Percentiles rank a stretch among this genome's conserved stretches.
Conservation (phyloP, 2,329 filamentous ascomycete genomes). For the Aaosphaeria pasadenensis region DNA sequence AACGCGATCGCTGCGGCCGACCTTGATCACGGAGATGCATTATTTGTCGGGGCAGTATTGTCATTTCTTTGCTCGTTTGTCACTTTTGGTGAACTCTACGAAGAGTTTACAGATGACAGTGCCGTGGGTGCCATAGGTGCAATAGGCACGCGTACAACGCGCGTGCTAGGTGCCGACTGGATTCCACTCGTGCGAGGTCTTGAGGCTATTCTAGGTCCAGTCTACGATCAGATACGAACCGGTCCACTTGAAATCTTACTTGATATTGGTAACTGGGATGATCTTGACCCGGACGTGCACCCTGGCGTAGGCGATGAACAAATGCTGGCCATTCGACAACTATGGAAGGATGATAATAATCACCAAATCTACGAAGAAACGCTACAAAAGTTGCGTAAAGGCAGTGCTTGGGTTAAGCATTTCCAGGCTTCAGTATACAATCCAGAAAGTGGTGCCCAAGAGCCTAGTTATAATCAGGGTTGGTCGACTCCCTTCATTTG, state of each 20-base stretch:
- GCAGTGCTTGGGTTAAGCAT: conserved; percentile 10
- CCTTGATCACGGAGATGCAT: conserved; percentile 7
- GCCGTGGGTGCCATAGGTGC: not conserved
- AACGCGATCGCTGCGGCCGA: conserved; percentile 5
- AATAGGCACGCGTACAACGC: conserved; percentile 4
- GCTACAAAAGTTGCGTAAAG: conserved; percentile 7
- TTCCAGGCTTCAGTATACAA: conserved; percentile 1
- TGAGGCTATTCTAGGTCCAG: conserved; percentile 5
- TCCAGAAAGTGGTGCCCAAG: conserved; percentile 2
- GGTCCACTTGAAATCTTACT: conserved; percentile 14
- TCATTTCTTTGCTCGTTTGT: conserved; percentile 16
- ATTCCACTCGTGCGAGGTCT: conserved; percentile 16
- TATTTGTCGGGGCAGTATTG: conserved; percentile 11
- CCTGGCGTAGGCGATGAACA: conserved; percentile 7
- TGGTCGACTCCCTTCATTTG: conserved; percentile 18
- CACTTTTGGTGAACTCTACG: conserved; percentile 13
- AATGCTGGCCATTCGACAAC: conserved; percentile 4
- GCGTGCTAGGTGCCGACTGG: conserved; percentile 16
- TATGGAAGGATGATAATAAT: conserved; percentile 8
- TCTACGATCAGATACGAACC: conserved; percentile 5
- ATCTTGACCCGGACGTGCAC: conserved; percentile 5
- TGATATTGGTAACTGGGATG: conserved; percentile 9
- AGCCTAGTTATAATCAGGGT: conserved; percentile 5
- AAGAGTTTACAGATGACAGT: conserved; percentile 2
- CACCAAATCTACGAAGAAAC: conserved; percentile 9